Evolutionary conservation across 371 early-diverging fungal genomes (phyloP).

Genomic region (Saksenaea oblongispora): DNA sequence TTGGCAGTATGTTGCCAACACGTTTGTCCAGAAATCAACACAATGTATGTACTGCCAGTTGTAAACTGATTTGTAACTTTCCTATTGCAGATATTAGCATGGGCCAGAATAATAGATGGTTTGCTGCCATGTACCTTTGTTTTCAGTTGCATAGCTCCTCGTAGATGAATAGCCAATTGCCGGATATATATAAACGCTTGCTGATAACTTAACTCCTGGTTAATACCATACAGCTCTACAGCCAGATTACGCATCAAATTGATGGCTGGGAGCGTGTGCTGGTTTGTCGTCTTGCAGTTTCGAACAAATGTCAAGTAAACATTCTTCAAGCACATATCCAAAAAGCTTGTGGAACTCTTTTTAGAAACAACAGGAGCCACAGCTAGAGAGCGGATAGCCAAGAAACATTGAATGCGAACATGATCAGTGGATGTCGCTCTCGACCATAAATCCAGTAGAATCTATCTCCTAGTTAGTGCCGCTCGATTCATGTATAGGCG

Average conservation of each 20-base stretch:
- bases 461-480: constrained; percentile 14
- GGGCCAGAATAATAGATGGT: background rate
- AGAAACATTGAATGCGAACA: constrained; percentile 80
- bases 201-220: constrained; percentile 81
- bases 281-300: constrained; percentile 71
- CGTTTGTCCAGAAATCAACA: constrained; percentile 86
- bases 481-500: background rate
- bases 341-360: constrained; percentile 24
- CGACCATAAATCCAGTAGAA: constrained; percentile 59
- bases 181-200: constrained; percentile 91
- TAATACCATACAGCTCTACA: constrained; percentile 81
- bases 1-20: constrained; percentile 71
- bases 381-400: constrained; percentile 77
- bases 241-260: constrained; percentile 88
- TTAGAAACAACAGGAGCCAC: constrained; percentile 23
- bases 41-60: constrained; percentile 95
- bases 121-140: constrained; percentile 52
- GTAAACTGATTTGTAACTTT: constrained; percentile 84
- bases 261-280: constrained; percentile 81
- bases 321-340: constrained; percentile 67
- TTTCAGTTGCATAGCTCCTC: constrained; percentile 80
- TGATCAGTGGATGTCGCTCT: constrained; percentile 59
- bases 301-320: constrained; percentile 82
- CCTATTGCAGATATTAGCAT: constrained; percentile 34
- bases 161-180: constrained; percentile 87